Evolutionary conservation across 805 yeast species (phyloP).

Genomic region (Candida manassasensis): DNA sequence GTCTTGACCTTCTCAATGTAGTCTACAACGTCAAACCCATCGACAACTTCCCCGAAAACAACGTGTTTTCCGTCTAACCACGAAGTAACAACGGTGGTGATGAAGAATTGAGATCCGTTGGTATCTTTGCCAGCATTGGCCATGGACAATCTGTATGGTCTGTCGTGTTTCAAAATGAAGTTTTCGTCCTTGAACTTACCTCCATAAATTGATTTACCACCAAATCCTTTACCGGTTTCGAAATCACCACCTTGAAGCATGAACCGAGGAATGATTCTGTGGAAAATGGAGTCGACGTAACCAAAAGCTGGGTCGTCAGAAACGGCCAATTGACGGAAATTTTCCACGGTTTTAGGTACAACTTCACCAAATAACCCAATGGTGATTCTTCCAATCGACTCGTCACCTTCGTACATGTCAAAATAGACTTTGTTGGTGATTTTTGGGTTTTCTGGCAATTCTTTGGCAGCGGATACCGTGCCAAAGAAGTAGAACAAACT

Average conservation of each 20-base stretch:
- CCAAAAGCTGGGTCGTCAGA: constrained; percentile 40
- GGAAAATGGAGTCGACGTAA: constrained; percentile 42
- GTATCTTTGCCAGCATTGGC: constrained; percentile 98
- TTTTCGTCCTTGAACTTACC: constrained; percentile 75
- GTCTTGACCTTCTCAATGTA: constrained; percentile 74
- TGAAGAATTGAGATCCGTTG: constrained; percentile 96
- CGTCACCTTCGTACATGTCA: constrained; percentile 77
- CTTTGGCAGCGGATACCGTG: constrained; percentile 6
- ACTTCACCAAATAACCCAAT: constrained; percentile 85
- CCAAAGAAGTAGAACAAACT: constrained; percentile 8
- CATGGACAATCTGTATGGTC: constrained; percentile 84
- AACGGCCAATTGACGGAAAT: constrained; percentile 88
- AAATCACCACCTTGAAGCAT: constrained; percentile 49
- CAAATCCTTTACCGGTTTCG: constrained; percentile 44
- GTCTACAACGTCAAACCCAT: constrained; percentile 78
- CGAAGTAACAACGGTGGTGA: constrained; percentile 82
- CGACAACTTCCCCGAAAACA: constrained; percentile 91
- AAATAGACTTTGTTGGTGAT: constrained; percentile 80
- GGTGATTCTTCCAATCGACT: constrained; percentile 72
- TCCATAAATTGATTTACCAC: constrained; percentile 55
- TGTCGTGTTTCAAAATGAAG: constrained; percentile 68
- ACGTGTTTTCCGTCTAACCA: constrained; percentile 96
- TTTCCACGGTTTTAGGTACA: constrained; percentile 94
- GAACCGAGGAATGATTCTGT: constrained; percentile 44
- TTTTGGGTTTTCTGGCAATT: constrained; percentile 40